phyloP scores from a whole-genome alignment of 805 yeast genomes.

The Saccharomyces cerevisiae region DNA sequence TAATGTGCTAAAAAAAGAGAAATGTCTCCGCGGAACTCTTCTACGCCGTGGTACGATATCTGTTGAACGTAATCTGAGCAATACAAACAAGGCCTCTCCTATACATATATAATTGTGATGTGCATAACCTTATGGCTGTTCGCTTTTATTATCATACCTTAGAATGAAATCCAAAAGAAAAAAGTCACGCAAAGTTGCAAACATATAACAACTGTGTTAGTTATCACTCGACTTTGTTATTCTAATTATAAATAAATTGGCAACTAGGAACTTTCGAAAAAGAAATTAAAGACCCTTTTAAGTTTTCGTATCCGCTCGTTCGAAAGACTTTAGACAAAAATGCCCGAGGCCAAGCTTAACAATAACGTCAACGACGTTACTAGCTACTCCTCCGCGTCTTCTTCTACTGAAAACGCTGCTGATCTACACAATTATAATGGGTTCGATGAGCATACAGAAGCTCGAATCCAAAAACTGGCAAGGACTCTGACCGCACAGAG shows the following conservation, averaged over 20 bases:
- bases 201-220: background rate
- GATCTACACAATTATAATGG: slow-evolving; percentile 18
- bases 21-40: background rate
- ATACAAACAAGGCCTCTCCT: background rate
- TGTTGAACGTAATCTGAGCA: background rate
- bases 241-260: background rate
- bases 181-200: background rate
- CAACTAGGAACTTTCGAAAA: background rate
- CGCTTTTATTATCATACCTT: background rate
- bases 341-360: background rate
- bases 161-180: background rate
- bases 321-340: background rate
- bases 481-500: slow-evolving; percentile 9
- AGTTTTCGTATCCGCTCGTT: background rate
- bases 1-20: background rate
- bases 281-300: background rate
- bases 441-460: slow-evolving; percentile 25
- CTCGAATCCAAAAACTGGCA: slow-evolving; percentile 33
- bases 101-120: background rate
- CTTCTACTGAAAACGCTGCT: background rate
- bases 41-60: background rate
- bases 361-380: background rate
- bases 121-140: background rate
- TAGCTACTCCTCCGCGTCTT: background rate
- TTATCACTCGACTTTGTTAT: background rate